Conservation (phyloP, 177 flowering plant genomes). For the Vitis hybrid region DNA sequence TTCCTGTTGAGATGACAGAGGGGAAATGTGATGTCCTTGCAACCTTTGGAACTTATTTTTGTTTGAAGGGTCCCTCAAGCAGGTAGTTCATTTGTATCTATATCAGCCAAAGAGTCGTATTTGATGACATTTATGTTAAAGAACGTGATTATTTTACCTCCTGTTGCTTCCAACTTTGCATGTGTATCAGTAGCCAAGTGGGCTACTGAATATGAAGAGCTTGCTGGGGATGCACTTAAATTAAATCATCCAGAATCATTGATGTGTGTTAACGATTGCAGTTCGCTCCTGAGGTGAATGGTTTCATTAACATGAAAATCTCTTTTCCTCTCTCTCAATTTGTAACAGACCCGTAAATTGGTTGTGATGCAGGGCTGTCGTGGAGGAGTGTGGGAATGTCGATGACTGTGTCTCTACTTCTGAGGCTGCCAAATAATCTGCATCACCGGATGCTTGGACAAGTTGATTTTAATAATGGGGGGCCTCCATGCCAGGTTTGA, state of each 20-base stretch:
- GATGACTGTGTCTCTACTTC: conserved; percentile 75
- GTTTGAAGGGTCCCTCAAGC: conserved; percentile 81
- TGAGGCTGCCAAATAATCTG: conserved; percentile 71
- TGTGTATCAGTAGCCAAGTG: conserved; percentile 80
- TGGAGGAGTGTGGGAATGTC: conserved; percentile 71
- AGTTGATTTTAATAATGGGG: conserved; percentile 96
- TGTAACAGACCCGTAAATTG: conserved; percentile 6
- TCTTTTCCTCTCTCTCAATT: background rate
- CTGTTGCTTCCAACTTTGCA: conserved; percentile 21
- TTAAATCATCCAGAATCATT: conserved; percentile 76
- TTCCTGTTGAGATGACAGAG: conserved; percentile 51
- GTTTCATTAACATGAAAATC: background rate
- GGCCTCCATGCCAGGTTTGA: conserved; percentile 92
- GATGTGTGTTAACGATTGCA: conserved; percentile 78
- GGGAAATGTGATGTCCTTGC: conserved; percentile 73
- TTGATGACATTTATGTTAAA: background rate
- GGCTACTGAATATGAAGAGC: conserved; percentile 97
- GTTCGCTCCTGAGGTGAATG: conserved; percentile 77
- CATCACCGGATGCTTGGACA: conserved; percentile 70
- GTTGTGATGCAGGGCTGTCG: conserved; percentile 57
- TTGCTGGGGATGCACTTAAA: conserved; percentile 88
- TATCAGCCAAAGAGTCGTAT: background rate
- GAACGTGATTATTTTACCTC: background rate
- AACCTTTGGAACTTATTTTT: conserved; percentile 65
- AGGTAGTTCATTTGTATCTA: conserved; percentile 41